These are phyloP conservation scores for Trichoderma arundinaceum DNA, from an alignment of 2,329 filamentous ascomycete genomes.

Conservation along the genomic window DNA sequence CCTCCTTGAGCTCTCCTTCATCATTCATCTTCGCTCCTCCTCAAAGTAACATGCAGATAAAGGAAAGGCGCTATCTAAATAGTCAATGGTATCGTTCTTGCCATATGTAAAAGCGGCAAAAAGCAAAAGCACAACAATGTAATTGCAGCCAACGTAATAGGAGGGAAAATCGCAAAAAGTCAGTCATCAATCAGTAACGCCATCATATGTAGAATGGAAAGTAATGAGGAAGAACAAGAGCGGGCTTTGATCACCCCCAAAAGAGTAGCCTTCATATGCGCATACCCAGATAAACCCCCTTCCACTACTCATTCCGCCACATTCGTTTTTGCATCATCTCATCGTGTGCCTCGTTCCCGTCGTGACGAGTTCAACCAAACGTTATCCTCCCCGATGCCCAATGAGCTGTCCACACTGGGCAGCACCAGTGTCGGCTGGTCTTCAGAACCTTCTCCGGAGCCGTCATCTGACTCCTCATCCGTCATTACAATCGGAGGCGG, in stretches of 20 bases:
- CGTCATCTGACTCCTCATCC: slow-evolving; percentile 39
- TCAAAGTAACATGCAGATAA: not conserved
- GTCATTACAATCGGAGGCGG: slow-evolving; percentile 48
- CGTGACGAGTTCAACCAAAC: slow-evolving; percentile 44
- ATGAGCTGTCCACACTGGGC: slow-evolving; percentile 45
- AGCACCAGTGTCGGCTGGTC: slow-evolving; percentile 39
- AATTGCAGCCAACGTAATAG: slow-evolving; percentile 15
- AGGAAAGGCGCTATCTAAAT: slow-evolving; percentile 27
- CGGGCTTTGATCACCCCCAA: not conserved
- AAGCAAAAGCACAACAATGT: not conserved
- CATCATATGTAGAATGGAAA: slow-evolving; percentile 16
- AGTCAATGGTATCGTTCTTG: slow-evolving; percentile 31
- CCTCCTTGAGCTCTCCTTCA: slow-evolving; percentile 3
- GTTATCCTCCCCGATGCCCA: slow-evolving; percentile 49
- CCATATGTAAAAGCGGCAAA: slow-evolving; percentile 18
- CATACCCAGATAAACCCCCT: slow-evolving; percentile 7
- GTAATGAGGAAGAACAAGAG: not conserved
- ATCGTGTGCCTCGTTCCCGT: slow-evolving; percentile 19
- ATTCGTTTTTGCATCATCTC: not conserved
- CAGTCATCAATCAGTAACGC: slow-evolving; percentile 24
- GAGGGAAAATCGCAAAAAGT: not conserved
- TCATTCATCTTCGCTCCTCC: slow-evolving; percentile 17
- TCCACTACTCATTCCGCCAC: not conserved
- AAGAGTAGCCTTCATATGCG: not conserved
- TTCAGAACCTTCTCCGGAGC: slow-evolving; percentile 28